Evolutionary conservation across 345 rosid species (phyloP).

Genomic region (Cardamine chenopodiifolia): DNA sequence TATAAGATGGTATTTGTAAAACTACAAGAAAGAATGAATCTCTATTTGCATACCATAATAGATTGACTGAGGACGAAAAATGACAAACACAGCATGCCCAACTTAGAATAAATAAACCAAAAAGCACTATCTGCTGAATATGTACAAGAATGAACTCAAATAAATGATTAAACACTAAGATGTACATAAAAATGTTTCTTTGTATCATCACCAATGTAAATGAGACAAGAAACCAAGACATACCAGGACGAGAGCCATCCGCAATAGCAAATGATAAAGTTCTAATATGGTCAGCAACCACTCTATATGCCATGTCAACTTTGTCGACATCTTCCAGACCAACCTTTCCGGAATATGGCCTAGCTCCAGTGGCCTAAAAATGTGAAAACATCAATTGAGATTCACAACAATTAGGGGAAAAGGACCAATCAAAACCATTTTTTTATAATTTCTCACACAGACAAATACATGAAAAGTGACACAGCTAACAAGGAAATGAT

Average conservation of each 20-base stretch:
- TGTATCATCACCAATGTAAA: slow-evolving; percentile 1
- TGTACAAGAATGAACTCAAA: neutral
- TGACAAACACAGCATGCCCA: neutral
- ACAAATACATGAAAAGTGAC: slow-evolving; percentile 13
- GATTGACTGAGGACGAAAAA: slow-evolving; percentile 5
- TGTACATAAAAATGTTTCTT: neutral
- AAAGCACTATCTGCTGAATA: neutral
- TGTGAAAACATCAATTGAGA: slow-evolving; percentile 16
- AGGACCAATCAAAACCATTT: slow-evolving; percentile 3
- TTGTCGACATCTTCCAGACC: slow-evolving; percentile 77
- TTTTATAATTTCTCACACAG: neutral
- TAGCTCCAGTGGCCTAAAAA: slow-evolving; percentile 81
- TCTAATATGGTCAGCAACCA: slow-evolving; percentile 95
- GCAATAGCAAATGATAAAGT: slow-evolving; percentile 96
- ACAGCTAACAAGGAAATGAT: slow-evolving; percentile 3
- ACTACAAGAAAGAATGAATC: neutral
- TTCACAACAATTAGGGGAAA: slow-evolving; percentile 15
- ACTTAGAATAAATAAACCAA: neutral
- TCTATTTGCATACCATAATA: neutral
- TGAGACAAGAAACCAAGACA: slow-evolving; percentile 8
- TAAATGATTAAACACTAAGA: neutral
- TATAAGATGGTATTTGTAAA: slow-evolving; percentile 8
- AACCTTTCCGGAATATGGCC: slow-evolving; percentile 87
- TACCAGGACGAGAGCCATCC: slow-evolving; percentile 99
- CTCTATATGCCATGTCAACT: slow-evolving; percentile 97